Percentiles rank a stretch among this genome's conserved stretches.
Conservation (phyloP, 495 filamentous ascomycete species). For the Trichodelitschia bisporula region DNA sequence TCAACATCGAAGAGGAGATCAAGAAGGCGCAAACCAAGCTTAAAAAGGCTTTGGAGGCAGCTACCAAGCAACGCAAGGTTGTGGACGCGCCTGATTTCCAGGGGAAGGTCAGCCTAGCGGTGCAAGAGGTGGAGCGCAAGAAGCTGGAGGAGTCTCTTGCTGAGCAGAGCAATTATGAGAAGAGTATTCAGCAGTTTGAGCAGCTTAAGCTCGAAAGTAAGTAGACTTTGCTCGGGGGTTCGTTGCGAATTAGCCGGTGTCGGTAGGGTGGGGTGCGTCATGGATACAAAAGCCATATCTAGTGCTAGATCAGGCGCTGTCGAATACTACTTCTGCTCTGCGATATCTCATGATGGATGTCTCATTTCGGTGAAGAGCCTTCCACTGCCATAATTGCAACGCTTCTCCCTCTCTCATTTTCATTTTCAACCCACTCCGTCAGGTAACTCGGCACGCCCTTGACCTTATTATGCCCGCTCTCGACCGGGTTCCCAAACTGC, state of each 20-base stretch:
- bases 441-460: constrained; percentile 29
- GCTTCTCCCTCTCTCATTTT: neutral
- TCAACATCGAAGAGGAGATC: constrained; percentile 26
- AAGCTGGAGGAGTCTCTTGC: constrained; percentile 15
- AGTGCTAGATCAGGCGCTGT: too few relatives aligned
- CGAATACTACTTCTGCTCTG: too few relatives aligned
- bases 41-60: constrained; percentile 14
- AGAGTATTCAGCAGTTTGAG: constrained; percentile 19
- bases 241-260: too few relatives aligned
- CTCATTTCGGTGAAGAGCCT: too few relatives aligned
- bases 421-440: neutral
- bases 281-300: too few relatives aligned
- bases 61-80: constrained; percentile 17
- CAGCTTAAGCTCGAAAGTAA: constrained; percentile 13
- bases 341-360: too few relatives aligned
- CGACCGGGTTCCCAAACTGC: constrained; percentile 36
- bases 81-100: constrained; percentile 12
- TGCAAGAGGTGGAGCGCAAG: constrained; percentile 15
- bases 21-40: constrained; percentile 15
- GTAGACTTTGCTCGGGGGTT: too few relatives aligned
- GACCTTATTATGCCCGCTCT: constrained; percentile 29
- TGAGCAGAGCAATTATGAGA: constrained; percentile 15
- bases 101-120: constrained; percentile 15
- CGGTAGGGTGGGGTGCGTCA: too few relatives aligned
- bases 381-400: neutral